A percentile compares a stretch with the other conserved stretches of the same genome.
These are phyloP conservation scores for Pseudoperonospora humuli DNA, from an alignment of 352 stramenopile genomes.

Conservation along the genomic window DNA sequence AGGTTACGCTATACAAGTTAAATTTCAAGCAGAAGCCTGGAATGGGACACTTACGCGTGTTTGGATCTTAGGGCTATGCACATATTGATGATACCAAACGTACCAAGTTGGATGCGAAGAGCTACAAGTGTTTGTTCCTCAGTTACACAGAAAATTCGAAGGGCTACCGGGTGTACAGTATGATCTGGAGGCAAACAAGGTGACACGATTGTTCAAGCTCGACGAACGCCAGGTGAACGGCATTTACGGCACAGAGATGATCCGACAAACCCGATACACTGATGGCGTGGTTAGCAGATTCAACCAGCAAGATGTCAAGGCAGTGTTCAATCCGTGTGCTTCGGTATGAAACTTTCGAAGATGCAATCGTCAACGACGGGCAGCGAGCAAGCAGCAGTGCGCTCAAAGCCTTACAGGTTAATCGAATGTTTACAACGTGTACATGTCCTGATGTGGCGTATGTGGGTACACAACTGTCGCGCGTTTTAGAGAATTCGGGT, in stretches of 20 bases:
- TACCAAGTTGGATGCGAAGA: background rate
- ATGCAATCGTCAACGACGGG: background rate
- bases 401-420: background rate
- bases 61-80: background rate
- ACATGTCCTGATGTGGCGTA: background rate
- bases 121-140: background rate
- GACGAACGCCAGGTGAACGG: background rate
- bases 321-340: slow-evolving; percentile 3
- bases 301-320: slow-evolving; percentile 5
- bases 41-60: background rate
- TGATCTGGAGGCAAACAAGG: background rate
- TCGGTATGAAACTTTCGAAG: background rate
- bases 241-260: background rate
- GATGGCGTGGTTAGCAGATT: slow-evolving; percentile 1
- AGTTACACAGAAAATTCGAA: background rate
- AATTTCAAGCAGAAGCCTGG: background rate
- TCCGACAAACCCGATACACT: slow-evolving; percentile 2
- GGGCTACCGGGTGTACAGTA: background rate
- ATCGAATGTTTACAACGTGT: background rate
- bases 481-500: background rate
- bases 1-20: background rate
- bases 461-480: background rate
- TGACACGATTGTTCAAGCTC: background rate
- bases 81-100: slow-evolving; percentile 1
- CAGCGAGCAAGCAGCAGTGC: background rate